Conservation (phyloP, 441 rosid species). For the Gossypium davidsonii region DNA sequence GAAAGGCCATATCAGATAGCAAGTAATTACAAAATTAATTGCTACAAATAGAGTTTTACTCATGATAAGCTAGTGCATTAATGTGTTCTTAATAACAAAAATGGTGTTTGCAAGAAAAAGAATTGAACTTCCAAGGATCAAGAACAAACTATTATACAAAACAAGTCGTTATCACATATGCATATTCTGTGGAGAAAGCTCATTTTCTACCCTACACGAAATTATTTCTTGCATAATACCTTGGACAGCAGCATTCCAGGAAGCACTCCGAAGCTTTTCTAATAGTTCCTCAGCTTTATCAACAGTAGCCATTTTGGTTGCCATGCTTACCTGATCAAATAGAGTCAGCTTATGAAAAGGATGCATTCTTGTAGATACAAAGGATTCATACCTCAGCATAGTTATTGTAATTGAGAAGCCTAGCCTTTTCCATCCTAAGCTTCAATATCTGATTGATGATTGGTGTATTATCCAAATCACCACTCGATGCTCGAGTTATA, state of each 20-base stretch:
- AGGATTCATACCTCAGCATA: slow-evolving; percentile 68
- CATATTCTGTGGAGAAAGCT: not conserved
- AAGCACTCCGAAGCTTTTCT: slow-evolving; percentile 76
- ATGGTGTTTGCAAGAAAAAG: not conserved
- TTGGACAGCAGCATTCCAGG: slow-evolving; percentile 81
- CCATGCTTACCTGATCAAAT: slow-evolving; percentile 74
- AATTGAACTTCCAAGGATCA: not conserved
- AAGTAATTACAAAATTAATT: not conserved
- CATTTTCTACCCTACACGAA: not conserved
- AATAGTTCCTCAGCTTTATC: slow-evolving; percentile 74
- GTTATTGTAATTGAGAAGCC: slow-evolving; percentile 66
- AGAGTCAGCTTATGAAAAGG: slow-evolving; percentile 17
- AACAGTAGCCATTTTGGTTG: slow-evolving; percentile 89
- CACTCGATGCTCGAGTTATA: slow-evolving; percentile 63
- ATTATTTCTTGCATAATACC: slow-evolving; percentile 36
- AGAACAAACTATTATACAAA: not conserved
- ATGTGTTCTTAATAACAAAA: not conserved
- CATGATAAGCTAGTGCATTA: not conserved
- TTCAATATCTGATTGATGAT: slow-evolving; percentile 67
- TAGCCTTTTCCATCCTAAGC: slow-evolving; percentile 76
- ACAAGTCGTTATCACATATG: not conserved
- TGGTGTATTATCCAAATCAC: slow-evolving; percentile 67
- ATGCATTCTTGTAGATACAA: slow-evolving; percentile 7
- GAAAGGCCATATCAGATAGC: not conserved
- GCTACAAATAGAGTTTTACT: not conserved